Evolutionary conservation across 345 rosid species (phyloP), one percentile per base, ranked within the genome.

Genomic region (Reutealis trisperma): DNA sequence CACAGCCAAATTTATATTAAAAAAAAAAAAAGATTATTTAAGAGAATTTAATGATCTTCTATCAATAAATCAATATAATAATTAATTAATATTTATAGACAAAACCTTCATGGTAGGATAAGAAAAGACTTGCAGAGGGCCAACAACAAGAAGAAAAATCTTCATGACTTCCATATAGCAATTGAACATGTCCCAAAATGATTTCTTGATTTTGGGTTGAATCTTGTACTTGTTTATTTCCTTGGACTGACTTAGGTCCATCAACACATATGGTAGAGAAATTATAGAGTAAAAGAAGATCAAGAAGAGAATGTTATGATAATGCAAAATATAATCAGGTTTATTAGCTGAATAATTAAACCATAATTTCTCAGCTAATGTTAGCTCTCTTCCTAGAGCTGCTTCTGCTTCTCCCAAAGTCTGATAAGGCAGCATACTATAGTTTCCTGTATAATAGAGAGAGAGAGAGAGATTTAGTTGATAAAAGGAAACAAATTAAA

Each of bases 71-170:
- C 51, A 12, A 37, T 37, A 37, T 37, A 37, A 4, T 37, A 8
- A 47, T 47, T 10, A 47, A 47, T 47, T 12, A 10, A 1, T 12
- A 47, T 47, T 9, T 8, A 47, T 5, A 47, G 51, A 12, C 11
- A 47, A 47, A 47, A 81, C 84, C 84, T 77, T 72, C 27, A 74
- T 8, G 61, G 77, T 21, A 24, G 84, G 84, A 55, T 77, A 81
- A 24, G 84, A 77, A 18, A 58, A 10, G 57, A 81, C 44, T 58
- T 81, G 81, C 13, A 81, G 62, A 27, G 76, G 80, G 2, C 66
- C 78, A 8, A 70, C 78, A 13, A 44, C 76, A 22, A 81, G 30
- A 34, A 78, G 11, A 49, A 72, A 74, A 21, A 24, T 77, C 18
- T 6, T 25, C 66, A 77, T 22, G n/a, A 77, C 81, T 32, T 54